Evolutionary conservation across 2,329 filamentous ascomycete species (phyloP).

Genomic region (Aureobasidium sp.): DNA sequence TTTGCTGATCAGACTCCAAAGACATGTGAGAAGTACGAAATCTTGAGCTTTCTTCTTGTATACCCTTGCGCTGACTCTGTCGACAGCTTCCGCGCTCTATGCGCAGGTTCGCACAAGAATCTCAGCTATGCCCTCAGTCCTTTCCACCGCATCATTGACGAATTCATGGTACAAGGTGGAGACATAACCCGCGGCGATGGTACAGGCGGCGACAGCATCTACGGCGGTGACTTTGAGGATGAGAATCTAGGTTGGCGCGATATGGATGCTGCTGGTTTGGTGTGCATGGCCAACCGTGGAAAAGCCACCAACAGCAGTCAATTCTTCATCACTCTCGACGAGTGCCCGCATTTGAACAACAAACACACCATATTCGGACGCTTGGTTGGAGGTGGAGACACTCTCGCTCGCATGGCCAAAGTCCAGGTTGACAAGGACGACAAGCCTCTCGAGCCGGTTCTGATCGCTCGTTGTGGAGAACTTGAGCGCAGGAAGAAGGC

Average conservation of each 20-base stretch:
- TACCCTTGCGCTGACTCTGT: constrained; percentile 15
- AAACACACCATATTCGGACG: constrained; percentile 38
- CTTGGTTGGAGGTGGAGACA: constrained; percentile 31
- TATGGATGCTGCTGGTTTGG: constrained; percentile 33
- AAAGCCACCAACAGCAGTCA: constrained; percentile 36
- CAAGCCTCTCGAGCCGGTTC: constrained; percentile 29
- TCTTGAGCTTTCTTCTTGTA: constrained; percentile 6
- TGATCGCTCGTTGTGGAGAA: constrained; percentile 34
- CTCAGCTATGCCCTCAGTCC: constrained; percentile 32
- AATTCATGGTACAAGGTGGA: constrained; percentile 40
- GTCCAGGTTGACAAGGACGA: constrained; percentile 33
- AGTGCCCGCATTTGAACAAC: constrained; percentile 33
- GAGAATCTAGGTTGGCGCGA: constrained; percentile 36
- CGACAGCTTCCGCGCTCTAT: constrained; percentile 38
- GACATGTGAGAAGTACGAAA: constrained; percentile 43
- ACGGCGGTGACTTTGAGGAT: constrained; percentile 35
- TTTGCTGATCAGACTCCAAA: constrained; percentile 39
- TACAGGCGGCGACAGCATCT: constrained; percentile 35
- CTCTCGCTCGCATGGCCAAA: constrained; percentile 29
- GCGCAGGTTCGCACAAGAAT: constrained; percentile 32
- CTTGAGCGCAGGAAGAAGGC: constrained; percentile 29
- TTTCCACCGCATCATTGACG: constrained; percentile 37
- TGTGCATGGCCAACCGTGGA: constrained; percentile 37
- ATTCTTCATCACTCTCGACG: constrained; percentile 38
- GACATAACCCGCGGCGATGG: constrained; percentile 36